Evolutionary conservation across 2,329 filamentous ascomycete genomes (phyloP).

Genomic region (Calonectria naviculata): DNA sequence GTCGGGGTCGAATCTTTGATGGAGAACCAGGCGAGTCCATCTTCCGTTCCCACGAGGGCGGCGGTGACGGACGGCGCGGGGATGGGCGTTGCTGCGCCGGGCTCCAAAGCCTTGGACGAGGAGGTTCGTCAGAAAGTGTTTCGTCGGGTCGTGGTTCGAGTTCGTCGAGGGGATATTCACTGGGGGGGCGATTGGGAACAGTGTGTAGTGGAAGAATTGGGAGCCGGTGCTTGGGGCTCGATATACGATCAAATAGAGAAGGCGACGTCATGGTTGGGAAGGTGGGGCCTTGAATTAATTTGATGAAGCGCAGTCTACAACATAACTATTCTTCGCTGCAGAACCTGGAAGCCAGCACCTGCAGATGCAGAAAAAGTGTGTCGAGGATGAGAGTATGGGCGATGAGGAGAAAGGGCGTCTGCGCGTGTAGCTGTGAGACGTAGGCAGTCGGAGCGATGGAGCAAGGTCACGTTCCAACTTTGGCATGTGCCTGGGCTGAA

Average conservation of each 20-base stretch:
- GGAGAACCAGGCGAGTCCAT: conserved; percentile 45
- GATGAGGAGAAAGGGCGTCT: not conserved
- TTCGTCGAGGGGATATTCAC: conserved; percentile 52
- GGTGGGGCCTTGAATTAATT: not conserved
- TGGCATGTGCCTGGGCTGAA: conserved; percentile 26
- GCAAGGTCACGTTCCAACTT: conserved; percentile 17
- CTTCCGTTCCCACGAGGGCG: conserved; percentile 34
- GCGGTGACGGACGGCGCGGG: conserved; percentile 29
- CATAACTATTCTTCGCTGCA: not conserved
- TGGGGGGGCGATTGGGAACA: conserved; percentile 37
- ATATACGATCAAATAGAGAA: conserved; percentile 42
- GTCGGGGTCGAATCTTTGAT: conserved; percentile 44
- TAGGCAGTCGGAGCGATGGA: not conserved
- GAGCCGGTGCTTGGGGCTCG: conserved; percentile 35
- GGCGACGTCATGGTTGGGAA: conserved; percentile 40
- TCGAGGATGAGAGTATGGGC: not conserved
- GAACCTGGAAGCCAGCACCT: not conserved
- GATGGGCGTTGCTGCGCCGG: conserved; percentile 18
- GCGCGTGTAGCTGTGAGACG: not conserved
- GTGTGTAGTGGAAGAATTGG: conserved; percentile 42
- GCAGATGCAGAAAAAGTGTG: not conserved
- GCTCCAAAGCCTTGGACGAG: conserved; percentile 35
- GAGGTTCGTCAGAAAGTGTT: conserved; percentile 33
- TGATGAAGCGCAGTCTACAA: not conserved
- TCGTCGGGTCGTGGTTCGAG: conserved; percentile 51